These are phyloP conservation scores for Colletotrichum kahawae DNA, from an alignment of 2,329 filamentous ascomycete species.

Conservation along the genomic window DNA sequence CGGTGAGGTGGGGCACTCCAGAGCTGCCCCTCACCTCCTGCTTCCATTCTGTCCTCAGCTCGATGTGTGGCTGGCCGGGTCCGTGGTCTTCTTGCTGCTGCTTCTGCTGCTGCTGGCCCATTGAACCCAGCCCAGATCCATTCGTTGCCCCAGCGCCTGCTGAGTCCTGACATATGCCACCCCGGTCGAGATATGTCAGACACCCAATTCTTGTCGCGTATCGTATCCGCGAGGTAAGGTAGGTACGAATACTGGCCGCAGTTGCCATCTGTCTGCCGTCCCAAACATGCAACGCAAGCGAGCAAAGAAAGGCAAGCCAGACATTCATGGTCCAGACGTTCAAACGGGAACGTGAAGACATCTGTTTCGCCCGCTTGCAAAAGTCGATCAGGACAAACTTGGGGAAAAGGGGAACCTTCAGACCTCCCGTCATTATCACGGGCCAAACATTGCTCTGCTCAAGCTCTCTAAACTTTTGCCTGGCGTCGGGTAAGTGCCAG, in stretches of 20 bases:
- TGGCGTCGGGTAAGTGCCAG: not conserved
- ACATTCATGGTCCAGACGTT: not conserved
- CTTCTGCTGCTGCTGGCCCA: not conserved
- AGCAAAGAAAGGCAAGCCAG: not conserved
- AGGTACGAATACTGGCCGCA: not conserved
- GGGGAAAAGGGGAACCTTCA: not conserved
- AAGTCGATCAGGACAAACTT: not conserved
- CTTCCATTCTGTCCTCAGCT: slow-evolving; percentile 8
- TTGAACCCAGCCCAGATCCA: slow-evolving; percentile 3
- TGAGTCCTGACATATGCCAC: slow-evolving; percentile 6
- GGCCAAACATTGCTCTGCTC: not conserved
- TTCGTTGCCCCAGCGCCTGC: slow-evolving; percentile 17
- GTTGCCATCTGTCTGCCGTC: not conserved
- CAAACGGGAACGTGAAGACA: slow-evolving; percentile 2
- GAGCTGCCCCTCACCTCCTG: slow-evolving; percentile 15
- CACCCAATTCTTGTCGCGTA: not conserved
- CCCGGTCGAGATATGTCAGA: slow-evolving; percentile 11
- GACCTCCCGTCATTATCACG: not conserved
- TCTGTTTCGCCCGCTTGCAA: not conserved
- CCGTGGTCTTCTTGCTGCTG: not conserved
- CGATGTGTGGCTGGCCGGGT: not conserved
- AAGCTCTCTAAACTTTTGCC: not conserved
- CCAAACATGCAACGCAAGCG: not conserved
- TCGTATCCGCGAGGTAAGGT: not conserved
- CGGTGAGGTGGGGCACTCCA: slow-evolving; percentile 14